Percentiles rank a stretch among this genome's conserved stretches.
phyloP scores from a whole-genome alignment of 169 alveolate species.

The Theileria annulata region DNA sequence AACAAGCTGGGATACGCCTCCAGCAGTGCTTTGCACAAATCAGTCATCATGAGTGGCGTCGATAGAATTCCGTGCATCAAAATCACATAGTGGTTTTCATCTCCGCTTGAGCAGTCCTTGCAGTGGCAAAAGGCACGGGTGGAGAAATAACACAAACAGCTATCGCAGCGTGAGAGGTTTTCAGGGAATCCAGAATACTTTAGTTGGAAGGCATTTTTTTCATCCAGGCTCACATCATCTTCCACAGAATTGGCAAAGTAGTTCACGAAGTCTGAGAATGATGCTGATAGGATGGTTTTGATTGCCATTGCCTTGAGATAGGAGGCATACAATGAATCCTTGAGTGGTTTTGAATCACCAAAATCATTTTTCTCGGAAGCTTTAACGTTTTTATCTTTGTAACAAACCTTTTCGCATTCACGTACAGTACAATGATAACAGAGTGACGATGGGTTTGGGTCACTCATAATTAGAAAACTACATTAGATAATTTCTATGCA shows the following conservation, averaged over 20 bases:
- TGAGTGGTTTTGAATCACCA: slow-evolving; percentile 19
- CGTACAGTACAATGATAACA: slow-evolving; percentile 59
- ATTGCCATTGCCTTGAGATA: slow-evolving; percentile 30
- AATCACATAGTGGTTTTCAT: slow-evolving; percentile 68
- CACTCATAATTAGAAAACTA: neutral
- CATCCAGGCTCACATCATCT: neutral
- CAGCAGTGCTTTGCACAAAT: slow-evolving; percentile 55
- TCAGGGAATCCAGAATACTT: slow-evolving; percentile 32
- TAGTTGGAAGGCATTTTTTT: neutral
- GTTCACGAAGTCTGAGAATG: slow-evolving; percentile 39
- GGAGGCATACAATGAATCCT: slow-evolving; percentile 25
- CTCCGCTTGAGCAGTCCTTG: slow-evolving; percentile 53
- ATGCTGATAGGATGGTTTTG: slow-evolving; percentile 31
- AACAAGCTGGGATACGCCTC: slow-evolving; percentile 64
- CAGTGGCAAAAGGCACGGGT: slow-evolving; percentile 63
- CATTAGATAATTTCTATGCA: neutral
- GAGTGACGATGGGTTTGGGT: neutral
- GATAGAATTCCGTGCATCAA: slow-evolving; percentile 76
- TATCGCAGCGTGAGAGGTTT: slow-evolving; percentile 53
- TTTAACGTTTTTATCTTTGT: slow-evolving; percentile 16
- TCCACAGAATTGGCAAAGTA: slow-evolving; percentile 32
- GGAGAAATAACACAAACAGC: slow-evolving; percentile 72
- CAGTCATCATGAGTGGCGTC: slow-evolving; percentile 68
- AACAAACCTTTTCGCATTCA: slow-evolving; percentile 14
- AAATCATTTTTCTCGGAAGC: slow-evolving; percentile 9